Evolutionary conservation across 2,329 filamentous ascomycete species (phyloP), one percentile per base, ranked within the genome.

Genomic region (Fusarium armeniacum): DNA sequence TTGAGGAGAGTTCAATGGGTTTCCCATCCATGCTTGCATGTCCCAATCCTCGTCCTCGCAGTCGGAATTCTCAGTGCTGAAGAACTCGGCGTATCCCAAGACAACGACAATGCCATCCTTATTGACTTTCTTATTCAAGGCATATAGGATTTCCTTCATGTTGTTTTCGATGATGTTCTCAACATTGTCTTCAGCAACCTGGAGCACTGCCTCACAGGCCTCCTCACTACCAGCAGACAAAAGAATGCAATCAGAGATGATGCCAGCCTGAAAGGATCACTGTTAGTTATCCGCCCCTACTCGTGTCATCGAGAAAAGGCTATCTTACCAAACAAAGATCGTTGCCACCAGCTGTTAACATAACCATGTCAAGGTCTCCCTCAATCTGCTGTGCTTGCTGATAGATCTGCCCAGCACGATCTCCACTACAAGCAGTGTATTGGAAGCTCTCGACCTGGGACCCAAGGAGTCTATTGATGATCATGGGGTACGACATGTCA

Each of bases 401-500:
- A 2, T 18, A 62, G 2, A 62, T 51, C 38, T 57, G 61, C 0
- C 44, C 50, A 20, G 36, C 46, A 24, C 61, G 61, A 41, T 62
- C 51, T 0, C 58, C 40, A 57, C 58, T 64, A 1, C 50, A 64
- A 20, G 58, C 61, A 3, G 50, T 24, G 16, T 62, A 64, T 38
- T 64, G 61, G 0, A 64, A 64, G 0, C 33, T 51, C 8, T 64
- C 43, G 0, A 62, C 50, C 0, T 46, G 18, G 0, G 13, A 43
- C 1, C 61, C n/a, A 20, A 64, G 38, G 0, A 46, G 11, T 10
- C 50, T 26, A 6, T 0, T 56, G 20, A 62, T 18, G 1, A 62
- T 45, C 49, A 62, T 62, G 4, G 61, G 57, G 32, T 57, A 64
- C 2, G 57, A 49, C 50, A 56, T 56, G 28, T 62, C 57, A 6